Conservation (phyloP, 2,329 filamentous ascomycete species). For the Colletotrichum sp. region DNA sequence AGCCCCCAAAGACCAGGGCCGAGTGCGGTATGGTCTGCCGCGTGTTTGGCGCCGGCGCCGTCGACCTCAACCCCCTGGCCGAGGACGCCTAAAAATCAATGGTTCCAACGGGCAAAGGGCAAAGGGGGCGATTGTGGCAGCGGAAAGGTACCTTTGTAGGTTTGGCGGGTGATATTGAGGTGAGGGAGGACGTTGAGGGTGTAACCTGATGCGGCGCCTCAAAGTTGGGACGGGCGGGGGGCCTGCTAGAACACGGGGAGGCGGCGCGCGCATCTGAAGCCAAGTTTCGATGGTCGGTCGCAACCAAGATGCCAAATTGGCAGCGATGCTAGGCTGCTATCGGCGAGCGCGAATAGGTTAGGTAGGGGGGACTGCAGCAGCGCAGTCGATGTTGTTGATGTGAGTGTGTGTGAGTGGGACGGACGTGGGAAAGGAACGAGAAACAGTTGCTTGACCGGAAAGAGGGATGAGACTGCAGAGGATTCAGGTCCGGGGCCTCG, state of each 20-base stretch:
- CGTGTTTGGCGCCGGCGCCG: not conserved
- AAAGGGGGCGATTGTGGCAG: not conserved
- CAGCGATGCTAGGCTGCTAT: constrained; percentile 4
- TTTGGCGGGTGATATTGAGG: not conserved
- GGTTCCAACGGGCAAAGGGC: constrained; percentile 2
- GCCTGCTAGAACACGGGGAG: not conserved
- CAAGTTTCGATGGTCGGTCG: not conserved
- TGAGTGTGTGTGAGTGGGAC: not conserved
- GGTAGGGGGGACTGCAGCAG: not conserved
- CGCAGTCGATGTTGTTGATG: not conserved
- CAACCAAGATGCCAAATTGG: not conserved
- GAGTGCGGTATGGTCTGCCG: constrained; percentile 1
- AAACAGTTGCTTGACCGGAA: not conserved
- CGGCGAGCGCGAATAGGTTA: not conserved
- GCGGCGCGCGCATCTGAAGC: not conserved
- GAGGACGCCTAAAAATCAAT: not conserved
- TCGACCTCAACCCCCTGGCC: not conserved
- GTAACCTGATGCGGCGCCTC: constrained; percentile 8
- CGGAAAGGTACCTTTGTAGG: not conserved
- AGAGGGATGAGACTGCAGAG: not conserved
- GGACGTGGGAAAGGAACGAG: not conserved
- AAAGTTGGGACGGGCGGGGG: not conserved
- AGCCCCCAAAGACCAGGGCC: not conserved
- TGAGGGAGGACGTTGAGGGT: not conserved
- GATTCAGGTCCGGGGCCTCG: not conserved